Percentiles rank a stretch among this genome's conserved stretches.
Conservation (phyloP, 23 red algal genomes). For the Chondrus crispus region DNA sequence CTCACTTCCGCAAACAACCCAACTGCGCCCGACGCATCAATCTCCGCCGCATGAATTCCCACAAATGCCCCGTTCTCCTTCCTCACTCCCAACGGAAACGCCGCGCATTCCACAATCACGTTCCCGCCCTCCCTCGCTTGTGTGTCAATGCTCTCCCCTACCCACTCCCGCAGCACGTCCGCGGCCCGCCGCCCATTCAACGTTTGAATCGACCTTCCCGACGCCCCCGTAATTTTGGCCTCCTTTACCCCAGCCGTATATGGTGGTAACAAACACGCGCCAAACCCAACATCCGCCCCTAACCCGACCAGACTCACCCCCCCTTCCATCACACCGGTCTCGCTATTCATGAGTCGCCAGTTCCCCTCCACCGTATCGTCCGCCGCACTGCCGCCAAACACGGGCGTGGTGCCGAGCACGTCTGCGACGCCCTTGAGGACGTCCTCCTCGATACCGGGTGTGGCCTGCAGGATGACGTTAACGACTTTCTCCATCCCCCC, state of each 20-base stretch:
- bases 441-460: constrained; percentile 43
- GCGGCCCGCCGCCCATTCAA: constrained; percentile 8
- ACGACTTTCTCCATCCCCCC: neutral
- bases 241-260: neutral
- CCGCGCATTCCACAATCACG: constrained; percentile 36
- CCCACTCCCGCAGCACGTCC: constrained; percentile 37
- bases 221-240: neutral
- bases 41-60: constrained; percentile 39
- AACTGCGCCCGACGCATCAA: constrained; percentile 6
- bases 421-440: neutral
- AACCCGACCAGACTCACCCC: constrained; percentile 40
- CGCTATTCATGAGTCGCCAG: neutral
- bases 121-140: constrained; percentile 2
- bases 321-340: neutral
- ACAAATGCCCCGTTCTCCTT: constrained; percentile 15
- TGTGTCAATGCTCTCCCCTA: constrained; percentile 16
- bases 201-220: constrained; percentile 12
- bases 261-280: constrained; percentile 14
- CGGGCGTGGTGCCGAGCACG: neutral
- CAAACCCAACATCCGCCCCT: neutral
- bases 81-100: constrained; percentile 26
- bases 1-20: constrained; percentile 54
- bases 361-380: constrained; percentile 32
- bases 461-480: neutral
- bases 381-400: constrained; percentile 58